Conservation (phyloP, 768 basidiomycete genomes). For the Lactifluus echinatus region DNA sequence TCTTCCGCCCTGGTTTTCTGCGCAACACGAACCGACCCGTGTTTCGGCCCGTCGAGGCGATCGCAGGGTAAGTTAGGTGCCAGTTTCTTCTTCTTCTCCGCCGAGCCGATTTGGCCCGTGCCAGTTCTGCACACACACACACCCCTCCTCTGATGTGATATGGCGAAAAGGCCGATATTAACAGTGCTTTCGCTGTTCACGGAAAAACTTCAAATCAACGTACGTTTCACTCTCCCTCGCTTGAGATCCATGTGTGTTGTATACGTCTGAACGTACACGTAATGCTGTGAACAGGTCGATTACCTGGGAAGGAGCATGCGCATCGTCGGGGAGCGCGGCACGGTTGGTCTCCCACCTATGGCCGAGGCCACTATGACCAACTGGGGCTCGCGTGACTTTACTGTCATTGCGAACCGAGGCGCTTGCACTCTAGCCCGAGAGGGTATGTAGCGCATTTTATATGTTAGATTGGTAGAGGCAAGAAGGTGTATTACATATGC, state of each 20-base stretch:
- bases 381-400: slow-evolving; percentile 32
- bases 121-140: not conserved
- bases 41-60: slow-evolving; percentile 32
- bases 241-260: not conserved
- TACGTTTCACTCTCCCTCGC: not conserved
- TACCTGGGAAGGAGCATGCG: slow-evolving; percentile 45
- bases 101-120: too few species aligned
- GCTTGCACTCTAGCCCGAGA: not conserved
- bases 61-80: slow-evolving; percentile 40
- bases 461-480: not conserved
- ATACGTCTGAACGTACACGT: not conserved
- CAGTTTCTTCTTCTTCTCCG: too few species aligned
- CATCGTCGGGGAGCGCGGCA: slow-evolving; percentile 47
- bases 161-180: not conserved
- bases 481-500: not conserved
- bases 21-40: slow-evolving; percentile 39
- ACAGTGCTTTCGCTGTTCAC: slow-evolving; percentile 6
- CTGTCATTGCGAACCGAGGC: slow-evolving; percentile 38
- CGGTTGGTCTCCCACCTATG: slow-evolving; percentile 36
- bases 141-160: too few species aligned
- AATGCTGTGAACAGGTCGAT: slow-evolving; percentile 32
- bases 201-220: not conserved
- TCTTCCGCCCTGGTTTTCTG: slow-evolving; percentile 56
- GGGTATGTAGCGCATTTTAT: not conserved
- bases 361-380: slow-evolving; percentile 36